Evolutionary conservation across 2,329 filamentous ascomycete genomes (phyloP), one percentile per base, ranked within the genome.

Genomic region (Nemania sp.): DNA sequence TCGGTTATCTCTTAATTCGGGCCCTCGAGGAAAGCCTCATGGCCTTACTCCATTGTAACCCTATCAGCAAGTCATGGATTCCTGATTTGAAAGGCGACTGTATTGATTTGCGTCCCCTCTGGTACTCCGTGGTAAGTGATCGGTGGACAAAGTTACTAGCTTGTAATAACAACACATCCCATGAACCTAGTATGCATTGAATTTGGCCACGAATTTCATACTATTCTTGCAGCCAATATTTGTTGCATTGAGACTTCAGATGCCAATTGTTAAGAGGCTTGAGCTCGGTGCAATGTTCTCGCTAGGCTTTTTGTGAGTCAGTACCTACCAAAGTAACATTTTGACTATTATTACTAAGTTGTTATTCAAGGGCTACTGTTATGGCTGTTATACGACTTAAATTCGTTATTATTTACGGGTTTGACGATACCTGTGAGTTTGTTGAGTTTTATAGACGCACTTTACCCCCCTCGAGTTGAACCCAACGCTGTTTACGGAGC

Each of bases 61-160:
- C 72, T 0, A 40, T 74, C 2, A 52, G 34, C 4, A 73, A 71
- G 20, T 66, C 71, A n/a, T 75, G 68, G 66, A 54, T 63, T 2
- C 60, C 69, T 15, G 54, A 59, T 6, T 39, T 67, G 29, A 42
- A 63, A 5, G 69, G 71, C 15, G 52, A 65, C 15, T 75, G 71
- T 17, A 42, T 71, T 10, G 64, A 74, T 46, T 47, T 75, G 20
- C 65, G 65, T 17, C 69, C 73, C 15, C 59, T 75, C 2, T 75
- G 71, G 71, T 76, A 73, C 66, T 63, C 56, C 12, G 71, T 73
- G 1, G 74, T 75, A 55, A 68, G 73, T 68, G 10, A 37, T 46
- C 2, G 5, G 20, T 47, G 17, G 32, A 42, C 17, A 42, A 21
- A n/a, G 34, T 43, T 25, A 21, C 37, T 15, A 13, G 47, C 25